Percentiles rank a stretch among this genome's conserved stretches.
phyloP scores from a whole-genome alignment of 2,329 filamentous ascomycete genomes.

The Sphaerostilbella broomeana region DNA sequence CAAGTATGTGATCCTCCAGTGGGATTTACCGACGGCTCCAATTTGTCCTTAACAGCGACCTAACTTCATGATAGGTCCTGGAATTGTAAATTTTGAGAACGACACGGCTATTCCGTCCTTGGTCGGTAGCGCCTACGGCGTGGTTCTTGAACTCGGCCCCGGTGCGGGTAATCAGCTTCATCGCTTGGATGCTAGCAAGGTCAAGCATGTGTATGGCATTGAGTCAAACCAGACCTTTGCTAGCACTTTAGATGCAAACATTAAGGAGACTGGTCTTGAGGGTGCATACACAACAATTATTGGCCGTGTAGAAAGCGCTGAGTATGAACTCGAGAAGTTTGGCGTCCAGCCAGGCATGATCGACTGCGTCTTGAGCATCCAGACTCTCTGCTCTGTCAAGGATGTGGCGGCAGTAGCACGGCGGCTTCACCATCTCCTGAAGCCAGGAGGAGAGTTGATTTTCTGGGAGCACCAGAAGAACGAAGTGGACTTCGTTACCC shows the following conservation, averaged over 20 bases:
- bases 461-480: slow-evolving; percentile 37
- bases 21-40: no score
- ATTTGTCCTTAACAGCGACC: no score
- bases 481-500: not conserved
- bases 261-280: not conserved
- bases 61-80: no score
- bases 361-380: slow-evolving; percentile 35
- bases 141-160: slow-evolving; percentile 38
- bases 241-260: not conserved
- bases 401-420: slow-evolving; percentile 23
- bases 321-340: slow-evolving; percentile 25
- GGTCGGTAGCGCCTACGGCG: no score
- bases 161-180: slow-evolving; percentile 38
- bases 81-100: no score
- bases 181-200: slow-evolving; percentile 29
- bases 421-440: slow-evolving; percentile 35
- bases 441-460: slow-evolving; percentile 38
- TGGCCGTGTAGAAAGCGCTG: slow-evolving; percentile 32
- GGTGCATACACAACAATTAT: not conserved
- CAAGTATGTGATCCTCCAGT: no score
- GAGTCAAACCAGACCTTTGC: not conserved
- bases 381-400: slow-evolving; percentile 36
- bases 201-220: slow-evolving; percentile 20
- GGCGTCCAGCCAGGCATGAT: slow-evolving; percentile 31
- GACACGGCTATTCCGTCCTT: no score